Conservation (phyloP, 441 rosid genomes). For the Iberis amara region DNA sequence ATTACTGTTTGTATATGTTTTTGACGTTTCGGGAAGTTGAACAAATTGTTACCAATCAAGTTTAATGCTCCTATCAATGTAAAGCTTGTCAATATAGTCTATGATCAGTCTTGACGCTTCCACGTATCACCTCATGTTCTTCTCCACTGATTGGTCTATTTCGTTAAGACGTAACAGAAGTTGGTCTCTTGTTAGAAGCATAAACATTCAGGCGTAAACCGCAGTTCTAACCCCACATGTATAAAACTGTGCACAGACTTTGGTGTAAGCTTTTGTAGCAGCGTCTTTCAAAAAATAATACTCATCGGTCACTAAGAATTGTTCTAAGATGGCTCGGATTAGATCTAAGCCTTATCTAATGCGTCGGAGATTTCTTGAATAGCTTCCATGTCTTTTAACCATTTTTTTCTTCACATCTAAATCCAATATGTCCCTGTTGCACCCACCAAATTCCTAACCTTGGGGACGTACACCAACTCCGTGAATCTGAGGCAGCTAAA, state of each 20-base stretch:
- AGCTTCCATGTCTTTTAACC: constrained; percentile 73
- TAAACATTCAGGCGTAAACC: constrained; percentile 87
- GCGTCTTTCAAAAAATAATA: constrained; percentile 61
- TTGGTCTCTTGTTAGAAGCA: constrained; percentile 79
- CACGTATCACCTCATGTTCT: constrained; percentile 75
- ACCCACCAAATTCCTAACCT: constrained; percentile 65
- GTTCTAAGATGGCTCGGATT: constrained; percentile 72
- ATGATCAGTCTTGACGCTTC: constrained; percentile 57
- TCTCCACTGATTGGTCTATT: constrained; percentile 67
- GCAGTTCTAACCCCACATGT: constrained; percentile 86
- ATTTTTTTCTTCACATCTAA: constrained; percentile 48
- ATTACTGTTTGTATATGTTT: too few species aligned
- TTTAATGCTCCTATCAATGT: constrained; percentile 56
- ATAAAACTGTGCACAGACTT: constrained; percentile 83
- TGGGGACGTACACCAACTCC: constrained; percentile 68
- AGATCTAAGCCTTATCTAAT: constrained; percentile 93
- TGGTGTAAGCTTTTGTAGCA: constrained; percentile 76
- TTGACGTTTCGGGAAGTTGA: background rate
- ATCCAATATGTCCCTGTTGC: constrained; percentile 57
- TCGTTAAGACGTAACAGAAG: constrained; percentile 71
- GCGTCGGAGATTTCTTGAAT: constrained; percentile 71
- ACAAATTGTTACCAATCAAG: constrained; percentile 68
- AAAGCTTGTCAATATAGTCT: constrained; percentile 69
- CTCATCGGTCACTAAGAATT: constrained; percentile 54
- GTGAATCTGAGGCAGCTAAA: constrained; percentile 83